Evolutionary conservation across 164 flowering plant species (phyloP).

Genomic region (Liriodendron chinense): DNA sequence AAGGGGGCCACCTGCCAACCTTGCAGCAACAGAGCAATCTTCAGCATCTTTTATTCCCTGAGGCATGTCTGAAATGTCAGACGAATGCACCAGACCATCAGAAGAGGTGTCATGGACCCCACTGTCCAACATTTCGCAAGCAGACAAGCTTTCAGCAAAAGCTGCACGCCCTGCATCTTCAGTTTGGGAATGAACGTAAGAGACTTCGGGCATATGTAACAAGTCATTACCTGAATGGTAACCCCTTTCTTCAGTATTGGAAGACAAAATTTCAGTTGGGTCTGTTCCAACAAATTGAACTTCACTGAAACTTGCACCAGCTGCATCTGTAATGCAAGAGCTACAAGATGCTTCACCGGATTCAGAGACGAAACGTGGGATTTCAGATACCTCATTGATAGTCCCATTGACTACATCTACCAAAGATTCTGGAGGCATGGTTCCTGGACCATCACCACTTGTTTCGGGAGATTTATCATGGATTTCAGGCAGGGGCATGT

Average conservation of each 20-base stretch:
- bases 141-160: slow-evolving; percentile 20
- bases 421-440: slow-evolving; percentile 18
- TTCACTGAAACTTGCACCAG: slow-evolving; percentile 12
- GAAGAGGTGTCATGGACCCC: slow-evolving; percentile 14
- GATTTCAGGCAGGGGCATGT: slow-evolving; percentile 19
- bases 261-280: slow-evolving; percentile 22
- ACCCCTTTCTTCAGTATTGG: slow-evolving; percentile 11
- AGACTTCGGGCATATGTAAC: slow-evolving; percentile 8
- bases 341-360: slow-evolving; percentile 27
- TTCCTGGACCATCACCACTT: slow-evolving; percentile 15
- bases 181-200: slow-evolving; percentile 15
- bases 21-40: neutral
- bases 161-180: slow-evolving; percentile 8
- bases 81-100: neutral
- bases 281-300: slow-evolving; percentile 18
- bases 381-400: slow-evolving; percentile 14
- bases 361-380: slow-evolving; percentile 20
- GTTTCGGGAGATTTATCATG: slow-evolving; percentile 21
- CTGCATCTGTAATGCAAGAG: slow-evolving; percentile 24
- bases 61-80: slow-evolving; percentile 10
- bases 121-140: slow-evolving; percentile 19
- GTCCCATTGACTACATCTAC: slow-evolving; percentile 5
- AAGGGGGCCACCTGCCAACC: neutral
- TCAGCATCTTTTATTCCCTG: neutral
- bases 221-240: slow-evolving; percentile 8